Evolutionary conservation across 306 rosid species (phyloP).

Genomic region (Quercus glauca): DNA sequence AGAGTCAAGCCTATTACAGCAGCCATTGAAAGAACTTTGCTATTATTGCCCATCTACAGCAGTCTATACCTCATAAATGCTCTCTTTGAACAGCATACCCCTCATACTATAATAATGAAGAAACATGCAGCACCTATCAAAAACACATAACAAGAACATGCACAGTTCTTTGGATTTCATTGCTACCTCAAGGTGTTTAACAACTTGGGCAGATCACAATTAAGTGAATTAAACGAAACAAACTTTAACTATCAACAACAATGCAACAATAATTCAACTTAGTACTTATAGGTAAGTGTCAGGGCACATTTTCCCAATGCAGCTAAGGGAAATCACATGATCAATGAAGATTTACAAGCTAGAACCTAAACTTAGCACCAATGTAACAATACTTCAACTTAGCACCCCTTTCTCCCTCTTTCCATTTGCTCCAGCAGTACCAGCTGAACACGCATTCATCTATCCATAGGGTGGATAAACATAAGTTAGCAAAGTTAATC

Average conservation of each 20-base stretch:
- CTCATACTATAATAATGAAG: not conserved
- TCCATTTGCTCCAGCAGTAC: constrained; percentile 5
- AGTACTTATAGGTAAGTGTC: too few relatives aligned
- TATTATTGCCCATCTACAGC: too few relatives aligned
- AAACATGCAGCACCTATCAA: not conserved
- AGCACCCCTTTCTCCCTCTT: constrained; percentile 1
- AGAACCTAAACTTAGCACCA: too few relatives aligned
- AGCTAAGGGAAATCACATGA: not conserved
- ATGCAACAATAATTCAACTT: not conserved
- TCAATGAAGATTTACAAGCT: not conserved
- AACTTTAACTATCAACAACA: not conserved
- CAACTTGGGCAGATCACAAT: not conserved
- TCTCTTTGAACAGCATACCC: not conserved
- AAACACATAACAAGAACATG: not conserved
- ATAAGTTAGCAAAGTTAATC: constrained; percentile 15
- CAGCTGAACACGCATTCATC: constrained; percentile 1
- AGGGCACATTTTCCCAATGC: not conserved
- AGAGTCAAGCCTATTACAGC: too few relatives aligned
- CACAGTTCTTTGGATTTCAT: not conserved
- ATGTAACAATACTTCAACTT: not conserved
- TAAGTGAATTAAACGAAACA: not conserved
- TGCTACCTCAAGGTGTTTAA: not conserved
- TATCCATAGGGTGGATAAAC: constrained; percentile 16
- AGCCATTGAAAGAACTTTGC: too few relatives aligned
- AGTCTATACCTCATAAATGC: too few relatives aligned